phyloP scores from a whole-genome alignment of 2,329 filamentous ascomycete species.

The Verticillium tricorpus region DNA sequence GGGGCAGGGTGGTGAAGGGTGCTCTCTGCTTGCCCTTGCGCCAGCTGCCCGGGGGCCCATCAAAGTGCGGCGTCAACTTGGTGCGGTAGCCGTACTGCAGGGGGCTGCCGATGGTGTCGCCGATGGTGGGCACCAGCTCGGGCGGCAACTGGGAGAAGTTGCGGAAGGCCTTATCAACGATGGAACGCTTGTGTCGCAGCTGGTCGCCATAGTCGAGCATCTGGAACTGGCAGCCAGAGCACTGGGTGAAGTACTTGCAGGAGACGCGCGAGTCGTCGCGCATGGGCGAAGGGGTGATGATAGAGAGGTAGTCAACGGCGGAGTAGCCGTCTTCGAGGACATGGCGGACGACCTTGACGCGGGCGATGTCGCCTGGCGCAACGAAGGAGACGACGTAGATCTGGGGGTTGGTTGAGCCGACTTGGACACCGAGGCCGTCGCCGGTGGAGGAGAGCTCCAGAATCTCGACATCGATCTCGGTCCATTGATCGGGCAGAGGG shows the following conservation, averaged over 20 bases:
- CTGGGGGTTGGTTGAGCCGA: slow-evolving; percentile 52
- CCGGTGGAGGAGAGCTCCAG: slow-evolving; percentile 83
- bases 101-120: slow-evolving; percentile 84
- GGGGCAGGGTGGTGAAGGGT: slow-evolving; percentile 60
- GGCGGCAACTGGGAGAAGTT: slow-evolving; percentile 85
- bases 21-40: slow-evolving; percentile 41
- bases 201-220: slow-evolving; percentile 91
- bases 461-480: slow-evolving; percentile 79
- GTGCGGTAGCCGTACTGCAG: slow-evolving; percentile 92
- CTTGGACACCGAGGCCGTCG: slow-evolving; percentile 76
- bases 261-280: slow-evolving; percentile 73
- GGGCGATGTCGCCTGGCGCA: slow-evolving; percentile 76
- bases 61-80: slow-evolving; percentile 95
- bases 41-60: slow-evolving; percentile 62
- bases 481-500: slow-evolving; percentile 59
- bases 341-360: slow-evolving; percentile 75
- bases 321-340: slow-evolving; percentile 62
- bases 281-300: slow-evolving; percentile 66
- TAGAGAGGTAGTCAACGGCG: slow-evolving; percentile 75
- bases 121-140: slow-evolving; percentile 68
- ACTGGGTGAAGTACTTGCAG: slow-evolving; percentile 83
- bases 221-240: slow-evolving; percentile 94
- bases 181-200: slow-evolving; percentile 74
- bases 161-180: slow-evolving; percentile 85
- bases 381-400: slow-evolving; percentile 88